Conservation (phyloP, 176 grass and related monocot genomes). For the Oryza meridionalis region DNA sequence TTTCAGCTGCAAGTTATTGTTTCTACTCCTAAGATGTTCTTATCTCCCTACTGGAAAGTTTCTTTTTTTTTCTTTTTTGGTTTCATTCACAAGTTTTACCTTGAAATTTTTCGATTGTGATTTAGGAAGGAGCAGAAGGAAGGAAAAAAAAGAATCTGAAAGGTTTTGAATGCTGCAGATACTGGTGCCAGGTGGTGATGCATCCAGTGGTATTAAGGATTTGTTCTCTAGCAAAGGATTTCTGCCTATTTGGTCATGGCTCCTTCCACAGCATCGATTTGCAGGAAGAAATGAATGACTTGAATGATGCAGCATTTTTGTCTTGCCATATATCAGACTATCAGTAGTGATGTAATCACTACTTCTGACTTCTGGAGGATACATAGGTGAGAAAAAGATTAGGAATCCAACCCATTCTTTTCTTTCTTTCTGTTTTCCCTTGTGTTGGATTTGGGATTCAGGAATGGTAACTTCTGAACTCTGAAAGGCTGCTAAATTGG, state of each 20-base stretch:
- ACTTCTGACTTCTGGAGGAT: not conserved
- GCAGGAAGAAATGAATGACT: not conserved
- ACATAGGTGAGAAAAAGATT: too few relatives aligned
- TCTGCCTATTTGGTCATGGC: slow-evolving; percentile 3
- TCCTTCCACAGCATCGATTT: not conserved
- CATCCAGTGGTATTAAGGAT: not conserved
- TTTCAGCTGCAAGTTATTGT: not conserved
- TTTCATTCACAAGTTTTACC: not conserved
- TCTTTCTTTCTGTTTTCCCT: not conserved
- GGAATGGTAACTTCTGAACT: not conserved
- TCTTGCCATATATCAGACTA: not conserved
- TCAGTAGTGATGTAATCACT: not conserved
- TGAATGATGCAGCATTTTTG: not conserved
- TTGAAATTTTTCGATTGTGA: not conserved
- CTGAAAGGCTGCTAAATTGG: not conserved
- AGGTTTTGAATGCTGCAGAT: not conserved
- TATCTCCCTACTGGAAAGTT: not conserved
- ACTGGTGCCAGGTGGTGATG: not conserved
- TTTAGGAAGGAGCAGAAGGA: not conserved
- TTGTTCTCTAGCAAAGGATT: too few relatives aligned
- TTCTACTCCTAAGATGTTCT: not conserved
- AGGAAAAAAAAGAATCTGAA: not conserved
- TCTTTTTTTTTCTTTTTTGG: not conserved
- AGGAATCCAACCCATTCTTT: not conserved
- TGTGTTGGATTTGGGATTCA: not conserved